A percentile compares a stretch with the other conserved stretches of the same genome.
These are phyloP conservation scores for Penicillium flavigenum DNA, from an alignment of 495 filamentous ascomycete species.

Conservation along the genomic window DNA sequence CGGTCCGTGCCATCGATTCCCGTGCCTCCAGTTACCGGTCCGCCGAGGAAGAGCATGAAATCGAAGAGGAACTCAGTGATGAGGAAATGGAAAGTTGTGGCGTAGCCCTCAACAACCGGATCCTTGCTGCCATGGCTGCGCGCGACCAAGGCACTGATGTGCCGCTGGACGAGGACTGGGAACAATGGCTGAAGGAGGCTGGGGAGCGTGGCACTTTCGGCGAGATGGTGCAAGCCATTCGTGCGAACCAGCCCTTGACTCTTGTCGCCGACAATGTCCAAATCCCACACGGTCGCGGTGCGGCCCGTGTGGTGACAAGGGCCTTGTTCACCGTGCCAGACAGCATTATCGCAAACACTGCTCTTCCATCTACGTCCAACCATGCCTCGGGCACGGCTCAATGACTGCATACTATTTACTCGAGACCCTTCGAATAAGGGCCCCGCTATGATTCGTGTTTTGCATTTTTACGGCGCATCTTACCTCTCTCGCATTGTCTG, in stretches of 20 bases:
- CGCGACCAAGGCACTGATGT: constrained; percentile 61
- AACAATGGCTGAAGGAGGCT: constrained; percentile 82
- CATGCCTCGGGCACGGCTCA: constrained; percentile 21
- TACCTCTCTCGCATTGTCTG: constrained; percentile 14
- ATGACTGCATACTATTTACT: constrained; percentile 10
- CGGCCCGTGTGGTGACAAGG: constrained; percentile 19
- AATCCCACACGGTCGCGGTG: constrained; percentile 18
- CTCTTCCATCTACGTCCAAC: constrained; percentile 17
- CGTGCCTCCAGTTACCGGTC: constrained; percentile 24
- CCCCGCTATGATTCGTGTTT: constrained; percentile 8
- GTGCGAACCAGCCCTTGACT: constrained; percentile 38
- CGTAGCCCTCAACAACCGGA: constrained; percentile 66
- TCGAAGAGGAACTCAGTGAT: constrained; percentile 62
- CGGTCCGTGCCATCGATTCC: constrained; percentile 26
- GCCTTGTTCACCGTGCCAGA: constrained; percentile 17
- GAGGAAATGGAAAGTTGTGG: constrained; percentile 72
- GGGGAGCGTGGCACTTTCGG: constrained; percentile 58
- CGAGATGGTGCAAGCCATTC: constrained; percentile 45
- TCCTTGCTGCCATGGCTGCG: constrained; percentile 67
- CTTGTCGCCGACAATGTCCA: constrained; percentile 33
- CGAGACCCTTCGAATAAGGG: constrained; percentile 1
- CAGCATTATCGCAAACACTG: constrained; percentile 14
- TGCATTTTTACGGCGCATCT: constrained; percentile 29
- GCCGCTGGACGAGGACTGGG: constrained; percentile 75
- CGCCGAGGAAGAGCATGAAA: constrained; percentile 35